phyloP scores from a whole-genome alignment of 139 green algal species.

The Chlorella sp. region DNA sequence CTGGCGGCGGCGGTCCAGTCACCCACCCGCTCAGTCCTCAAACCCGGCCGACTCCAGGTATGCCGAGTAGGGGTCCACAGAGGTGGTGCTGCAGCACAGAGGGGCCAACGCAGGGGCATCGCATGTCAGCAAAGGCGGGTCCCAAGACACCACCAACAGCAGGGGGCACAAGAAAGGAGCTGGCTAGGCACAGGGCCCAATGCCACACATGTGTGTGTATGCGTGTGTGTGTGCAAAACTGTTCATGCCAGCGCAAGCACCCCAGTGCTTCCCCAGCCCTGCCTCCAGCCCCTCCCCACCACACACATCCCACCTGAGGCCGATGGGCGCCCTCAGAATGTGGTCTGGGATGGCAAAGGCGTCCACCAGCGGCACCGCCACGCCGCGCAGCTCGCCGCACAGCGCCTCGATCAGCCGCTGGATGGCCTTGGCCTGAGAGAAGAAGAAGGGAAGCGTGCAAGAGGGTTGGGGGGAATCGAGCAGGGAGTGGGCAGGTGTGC shows the following conservation, averaged over 20 bases:
- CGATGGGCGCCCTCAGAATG: slow-evolving; percentile 88
- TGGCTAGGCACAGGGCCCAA: no score
- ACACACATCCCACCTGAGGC: slow-evolving; percentile 33
- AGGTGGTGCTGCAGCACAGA: slow-evolving; percentile 45
- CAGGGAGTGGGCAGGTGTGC: no score
- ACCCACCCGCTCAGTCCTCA: not conserved
- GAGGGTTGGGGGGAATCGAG: no score
- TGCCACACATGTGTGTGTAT: no score
- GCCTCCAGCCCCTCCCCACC: no score
- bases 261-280: no score
- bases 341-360: slow-evolving; percentile 84
- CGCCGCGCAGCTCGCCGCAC: slow-evolving; percentile 66
- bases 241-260: no score
- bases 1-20: not conserved
- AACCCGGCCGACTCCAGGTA: slow-evolving; percentile 12
- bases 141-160: no score
- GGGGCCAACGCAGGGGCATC: not conserved
- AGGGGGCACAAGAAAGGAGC: no score
- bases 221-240: no score
- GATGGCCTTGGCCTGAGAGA: slow-evolving; percentile 78
- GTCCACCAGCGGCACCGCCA: slow-evolving; percentile 75
- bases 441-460: no score
- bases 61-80: slow-evolving; percentile 3
- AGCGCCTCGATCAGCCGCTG: slow-evolving; percentile 72
- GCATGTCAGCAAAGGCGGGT: no score